Evolutionary conservation across 2,329 filamentous ascomycete species (phyloP), one percentile per base, ranked within the genome.

Genomic region (Exophiala sp.): DNA sequence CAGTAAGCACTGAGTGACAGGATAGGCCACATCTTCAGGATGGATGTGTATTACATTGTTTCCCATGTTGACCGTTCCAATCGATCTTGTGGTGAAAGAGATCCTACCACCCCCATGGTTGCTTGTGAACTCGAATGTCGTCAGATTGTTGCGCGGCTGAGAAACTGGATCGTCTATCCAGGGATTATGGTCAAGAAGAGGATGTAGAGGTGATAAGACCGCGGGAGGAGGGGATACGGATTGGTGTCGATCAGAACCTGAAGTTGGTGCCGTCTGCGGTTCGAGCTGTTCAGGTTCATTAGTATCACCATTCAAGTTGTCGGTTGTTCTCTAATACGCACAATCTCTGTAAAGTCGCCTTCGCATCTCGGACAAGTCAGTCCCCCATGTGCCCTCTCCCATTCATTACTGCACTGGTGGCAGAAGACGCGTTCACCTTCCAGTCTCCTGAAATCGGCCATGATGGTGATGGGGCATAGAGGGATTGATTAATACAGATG

Each of bases 341-440:
- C 90, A 61, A 97, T 88, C 70, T 98, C 90, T 13, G 82, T 88
- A 58, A 88, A 83, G 16, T 95, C 88, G 30, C 82, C 81, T 2
- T 76, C 65, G 65, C 93, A 98, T n/a, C 72, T 68, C 13, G 89
- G 88, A 64, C 93, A 98, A 13, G 70, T 72, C 55, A 95, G 70
- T 21, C 77, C 82, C 58, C 78, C 74, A 56, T 85, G 78, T 52
- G 87, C 80, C 52, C 80, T 75, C 63, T 85, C 87, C 88, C 89
- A 97, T 66, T 95, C 85, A 56, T 85, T 71, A 45, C 77, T 67
- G 70, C 93, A 97, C 53, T 77, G 71, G 68, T 97, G 88, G 68
- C 93, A 98, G 67, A 79, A 94, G 47, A 96, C 83, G 57, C 91
- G 80, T 64, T 95, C 86, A 56, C 80, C 75, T 55, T 70, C 45